Percentiles rank a stretch among this genome's conserved stretches.
phyloP scores from a whole-genome alignment of 73 alveolate species.

The Halteria grandinella region DNA sequence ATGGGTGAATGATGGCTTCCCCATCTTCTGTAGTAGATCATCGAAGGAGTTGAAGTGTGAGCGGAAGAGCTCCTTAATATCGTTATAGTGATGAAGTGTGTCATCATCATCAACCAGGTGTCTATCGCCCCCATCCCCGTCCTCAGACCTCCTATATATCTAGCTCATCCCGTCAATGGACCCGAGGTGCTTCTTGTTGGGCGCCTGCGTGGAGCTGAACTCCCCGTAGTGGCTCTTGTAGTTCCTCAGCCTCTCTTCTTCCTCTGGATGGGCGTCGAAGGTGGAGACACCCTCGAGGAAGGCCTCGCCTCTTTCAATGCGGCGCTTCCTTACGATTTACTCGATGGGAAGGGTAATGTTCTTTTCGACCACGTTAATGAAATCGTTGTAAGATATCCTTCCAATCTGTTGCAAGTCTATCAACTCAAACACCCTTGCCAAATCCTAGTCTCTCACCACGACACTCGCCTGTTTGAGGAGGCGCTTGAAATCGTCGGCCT shows the following conservation, averaged over 20 bases:
- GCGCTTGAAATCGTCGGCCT: constrained; percentile 31
- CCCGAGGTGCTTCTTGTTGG: constrained; percentile 24
- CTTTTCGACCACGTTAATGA: constrained; percentile 61
- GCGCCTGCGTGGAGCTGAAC: no score
- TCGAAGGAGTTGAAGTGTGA: constrained; percentile 23
- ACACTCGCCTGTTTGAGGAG: constrained; percentile 21
- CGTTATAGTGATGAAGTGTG: constrained; percentile 6
- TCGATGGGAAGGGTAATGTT: constrained; percentile 11
- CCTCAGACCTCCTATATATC: constrained; percentile 22
- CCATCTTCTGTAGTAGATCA: constrained; percentile 45
- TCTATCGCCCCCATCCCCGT: constrained; percentile 8
- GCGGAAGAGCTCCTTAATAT: constrained; percentile 36
- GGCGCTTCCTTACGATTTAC: constrained; percentile 17
- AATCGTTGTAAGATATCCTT: constrained; percentile 54
- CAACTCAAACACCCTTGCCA: constrained; percentile 18
- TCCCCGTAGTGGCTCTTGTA: background rate
- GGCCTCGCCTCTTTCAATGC: constrained; percentile 22
- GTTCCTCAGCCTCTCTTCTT: background rate
- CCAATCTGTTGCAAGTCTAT: constrained; percentile 33
- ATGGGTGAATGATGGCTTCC: background rate
- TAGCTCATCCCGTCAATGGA: constrained; percentile 37
- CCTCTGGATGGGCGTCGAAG: no score
- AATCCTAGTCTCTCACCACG: constrained; percentile 11
- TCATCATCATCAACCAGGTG: constrained; percentile 38
- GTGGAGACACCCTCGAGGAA: constrained; percentile 21